Conservation (phyloP, 2,329 filamentous ascomycete species). For the Colletotrichum lupini region DNA sequence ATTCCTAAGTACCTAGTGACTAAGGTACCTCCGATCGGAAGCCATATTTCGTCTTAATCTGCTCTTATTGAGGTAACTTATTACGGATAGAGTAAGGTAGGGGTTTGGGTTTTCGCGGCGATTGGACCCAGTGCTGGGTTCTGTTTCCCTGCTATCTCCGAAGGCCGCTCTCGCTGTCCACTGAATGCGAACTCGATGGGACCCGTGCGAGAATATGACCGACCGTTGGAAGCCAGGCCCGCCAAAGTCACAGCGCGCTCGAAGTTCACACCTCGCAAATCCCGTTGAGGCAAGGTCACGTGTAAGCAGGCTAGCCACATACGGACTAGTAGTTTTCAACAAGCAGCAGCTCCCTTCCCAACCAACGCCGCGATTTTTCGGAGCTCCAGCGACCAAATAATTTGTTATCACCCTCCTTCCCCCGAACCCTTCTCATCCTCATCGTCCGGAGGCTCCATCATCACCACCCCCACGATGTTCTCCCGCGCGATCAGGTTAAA, state of each 20-base stretch:
- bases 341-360: constrained; percentile 47
- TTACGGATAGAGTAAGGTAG: not conserved
- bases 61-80: too few species aligned
- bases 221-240: constrained; percentile 31
- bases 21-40: too few species aligned
- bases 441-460: constrained; percentile 46
- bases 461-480: constrained; percentile 66
- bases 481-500: constrained; percentile 74
- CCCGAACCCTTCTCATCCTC: constrained; percentile 43
- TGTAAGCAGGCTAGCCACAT: constrained; percentile 40
- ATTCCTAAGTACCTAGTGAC: not conserved
- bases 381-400: constrained; percentile 48
- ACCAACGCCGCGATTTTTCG: constrained; percentile 56
- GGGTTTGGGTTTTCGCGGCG: constrained; percentile 7
- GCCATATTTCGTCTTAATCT: not conserved
- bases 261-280: constrained; percentile 29
- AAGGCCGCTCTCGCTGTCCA: not conserved
- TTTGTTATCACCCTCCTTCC: constrained; percentile 43
- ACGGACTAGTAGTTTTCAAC: constrained; percentile 50
- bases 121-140: constrained; percentile 1
- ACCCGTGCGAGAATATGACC: constrained; percentile 3
- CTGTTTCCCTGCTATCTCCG: constrained; percentile 28
- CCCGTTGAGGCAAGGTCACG: constrained; percentile 41
- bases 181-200: constrained; percentile 13
- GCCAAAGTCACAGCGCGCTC: constrained; percentile 4